A percentile compares a stretch with the other conserved stretches of the same genome.
Evolutionary conservation across 768 basidiomycete genomes (phyloP).

Genomic region (Mycena kentingensis): DNA sequence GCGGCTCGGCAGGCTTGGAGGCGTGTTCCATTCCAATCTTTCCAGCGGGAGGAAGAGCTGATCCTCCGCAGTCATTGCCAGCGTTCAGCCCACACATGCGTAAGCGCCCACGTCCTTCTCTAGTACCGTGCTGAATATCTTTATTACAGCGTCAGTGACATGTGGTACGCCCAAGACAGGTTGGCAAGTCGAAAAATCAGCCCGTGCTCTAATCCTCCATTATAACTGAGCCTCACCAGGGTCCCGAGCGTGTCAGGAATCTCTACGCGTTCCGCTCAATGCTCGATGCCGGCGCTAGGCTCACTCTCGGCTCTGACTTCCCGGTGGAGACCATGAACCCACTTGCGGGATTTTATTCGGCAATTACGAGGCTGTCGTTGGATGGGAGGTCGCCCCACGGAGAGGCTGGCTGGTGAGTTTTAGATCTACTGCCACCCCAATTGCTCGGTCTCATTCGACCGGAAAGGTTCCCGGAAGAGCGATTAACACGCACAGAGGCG

Average conservation of each 20-base stretch:
- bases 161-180: conserved; percentile 88
- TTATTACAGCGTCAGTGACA: conserved; percentile 70
- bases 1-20: conserved; percentile 67
- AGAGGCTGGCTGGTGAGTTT: conserved; percentile 70
- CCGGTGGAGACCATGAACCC: conserved; percentile 93
- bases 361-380: conserved; percentile 71
- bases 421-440: background rate
- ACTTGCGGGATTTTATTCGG: conserved; percentile 86
- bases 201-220: background rate
- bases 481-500: conserved; percentile 78
- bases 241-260: conserved; percentile 77
- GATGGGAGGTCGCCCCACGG: conserved; percentile 87
- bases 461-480: conserved; percentile 71
- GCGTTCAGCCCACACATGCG: conserved; percentile 93
- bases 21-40: background rate
- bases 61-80: conserved; percentile 70
- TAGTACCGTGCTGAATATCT: too few relatives aligned
- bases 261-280: conserved; percentile 89
- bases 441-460: background rate
- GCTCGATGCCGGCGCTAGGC: conserved; percentile 64
- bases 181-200: conserved; percentile 64
- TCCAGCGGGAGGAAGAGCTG: background rate
- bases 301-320: conserved; percentile 91
- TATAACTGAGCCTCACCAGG: conserved; percentile 43
- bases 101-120: conserved; percentile 41